A percentile compares a stretch with the other conserved stretches of the same genome.
Evolutionary conservation across 2,329 filamentous ascomycete genomes (phyloP).

Genomic region (Fusarium sp.): DNA sequence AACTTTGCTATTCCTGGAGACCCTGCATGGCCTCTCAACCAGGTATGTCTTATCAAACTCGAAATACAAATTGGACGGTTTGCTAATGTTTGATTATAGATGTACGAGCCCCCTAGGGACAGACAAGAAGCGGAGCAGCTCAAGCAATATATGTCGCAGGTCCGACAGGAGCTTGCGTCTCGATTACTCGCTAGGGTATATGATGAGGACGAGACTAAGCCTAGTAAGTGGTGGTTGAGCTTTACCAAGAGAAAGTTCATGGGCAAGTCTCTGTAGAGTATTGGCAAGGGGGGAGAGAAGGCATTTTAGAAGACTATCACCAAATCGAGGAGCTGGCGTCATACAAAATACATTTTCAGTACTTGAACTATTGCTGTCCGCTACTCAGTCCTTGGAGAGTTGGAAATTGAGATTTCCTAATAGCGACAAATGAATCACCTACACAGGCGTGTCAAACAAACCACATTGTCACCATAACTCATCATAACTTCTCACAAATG

Average conservation of each 20-base stretch:
- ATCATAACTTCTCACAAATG: neutral
- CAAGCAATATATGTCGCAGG: constrained; percentile 88
- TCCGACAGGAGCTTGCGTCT: constrained; percentile 87
- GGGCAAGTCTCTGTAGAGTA: constrained; percentile 81
- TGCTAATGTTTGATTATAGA: constrained; percentile 52
- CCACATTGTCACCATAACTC: neutral
- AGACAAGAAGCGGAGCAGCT: constrained; percentile 89
- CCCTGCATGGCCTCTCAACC: constrained; percentile 90
- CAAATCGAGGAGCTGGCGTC: constrained; percentile 24
- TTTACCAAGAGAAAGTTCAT: constrained; percentile 99
- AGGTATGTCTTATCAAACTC: constrained; percentile 57
- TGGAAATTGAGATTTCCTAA: too few relatives aligned
- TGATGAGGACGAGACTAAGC: constrained; percentile 76
- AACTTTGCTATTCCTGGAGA: constrained; percentile 96
- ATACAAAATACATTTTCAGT: constrained; percentile 29
- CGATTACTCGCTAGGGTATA: constrained; percentile 88
- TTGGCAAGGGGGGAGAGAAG: neutral
- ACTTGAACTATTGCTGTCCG: neutral
- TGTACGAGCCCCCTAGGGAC: constrained; percentile 88
- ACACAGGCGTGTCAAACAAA: neutral
- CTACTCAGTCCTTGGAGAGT: neutral
- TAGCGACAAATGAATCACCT: neutral
- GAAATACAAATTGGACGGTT: neutral
- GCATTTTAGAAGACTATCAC: constrained; percentile 35
- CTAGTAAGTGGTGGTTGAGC: constrained; percentile 94